These are phyloP conservation scores for Wickerhamiella shivajii DNA, from an alignment of 805 yeast species.

Conservation along the genomic window DNA sequence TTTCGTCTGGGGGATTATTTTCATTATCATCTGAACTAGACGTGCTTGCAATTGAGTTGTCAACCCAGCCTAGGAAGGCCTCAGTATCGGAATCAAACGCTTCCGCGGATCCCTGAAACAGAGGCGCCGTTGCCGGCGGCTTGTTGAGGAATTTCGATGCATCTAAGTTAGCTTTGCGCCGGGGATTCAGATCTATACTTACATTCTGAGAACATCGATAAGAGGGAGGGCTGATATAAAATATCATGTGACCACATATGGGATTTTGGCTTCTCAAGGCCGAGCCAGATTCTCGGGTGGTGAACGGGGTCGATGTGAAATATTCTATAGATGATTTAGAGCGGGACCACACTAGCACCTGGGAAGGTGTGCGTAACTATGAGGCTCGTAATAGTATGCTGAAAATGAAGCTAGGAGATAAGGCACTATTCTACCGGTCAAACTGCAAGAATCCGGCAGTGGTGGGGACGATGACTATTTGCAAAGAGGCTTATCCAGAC, in stretches of 20 bases:
- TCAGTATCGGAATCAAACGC: constrained; percentile 15
- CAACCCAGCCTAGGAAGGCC: constrained; percentile 15
- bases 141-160: constrained; percentile 26
- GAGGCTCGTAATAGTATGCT: constrained; percentile 41
- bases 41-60: constrained; percentile 9
- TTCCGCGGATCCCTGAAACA: constrained; percentile 14
- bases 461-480: constrained; percentile 31
- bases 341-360: constrained; percentile 29
- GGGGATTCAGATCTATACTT: not conserved
- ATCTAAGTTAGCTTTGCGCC: constrained; percentile 14
- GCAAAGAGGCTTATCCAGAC: constrained; percentile 23
- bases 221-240: too few species aligned
- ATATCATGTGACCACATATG: too few species aligned
- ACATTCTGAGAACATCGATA: constrained; percentile 10
- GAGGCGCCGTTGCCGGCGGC: constrained; percentile 22
- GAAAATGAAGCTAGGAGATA: constrained; percentile 34
- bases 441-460: constrained; percentile 40
- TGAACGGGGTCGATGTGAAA: constrained; percentile 35
- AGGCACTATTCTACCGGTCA: constrained; percentile 40
- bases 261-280: constrained; percentile 38
- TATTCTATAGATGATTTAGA: constrained; percentile 34
- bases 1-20: constrained; percentile 22
- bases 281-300: constrained; percentile 38
- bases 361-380: constrained; percentile 48
- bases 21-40: constrained; percentile 12